Conservation (phyloP, 2,329 filamentous ascomycete species). For the Ophiostoma triangulosporum region DNA sequence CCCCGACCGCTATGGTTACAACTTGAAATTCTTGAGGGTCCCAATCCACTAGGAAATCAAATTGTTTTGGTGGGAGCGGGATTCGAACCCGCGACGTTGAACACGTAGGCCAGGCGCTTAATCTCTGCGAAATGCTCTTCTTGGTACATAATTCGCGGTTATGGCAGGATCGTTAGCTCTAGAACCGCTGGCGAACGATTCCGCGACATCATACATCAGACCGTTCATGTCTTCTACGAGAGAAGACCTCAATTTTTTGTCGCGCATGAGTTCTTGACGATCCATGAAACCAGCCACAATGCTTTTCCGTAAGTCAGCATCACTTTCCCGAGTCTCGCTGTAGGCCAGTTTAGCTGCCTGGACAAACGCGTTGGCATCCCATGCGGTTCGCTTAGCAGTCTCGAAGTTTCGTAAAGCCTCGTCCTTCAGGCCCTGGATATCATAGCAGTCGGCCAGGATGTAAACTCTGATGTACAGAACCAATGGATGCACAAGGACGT, state of each 20-base stretch:
- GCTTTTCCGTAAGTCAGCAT: not conserved
- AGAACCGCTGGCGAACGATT: not conserved
- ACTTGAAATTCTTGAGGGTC: no score
- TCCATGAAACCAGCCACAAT: not conserved
- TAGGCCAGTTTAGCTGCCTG: not conserved
- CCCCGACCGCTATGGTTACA: no score
- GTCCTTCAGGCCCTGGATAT: not conserved
- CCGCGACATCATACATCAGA: not conserved
- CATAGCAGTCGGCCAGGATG: not conserved
- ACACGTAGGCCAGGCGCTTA: no score
- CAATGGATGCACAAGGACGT: not conserved
- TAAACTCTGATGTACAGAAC: not conserved
- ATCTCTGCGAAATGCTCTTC: no score
- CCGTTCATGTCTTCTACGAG: not conserved
- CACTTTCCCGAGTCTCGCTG: not conserved
- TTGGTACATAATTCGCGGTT: no score
- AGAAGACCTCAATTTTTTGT: not conserved
- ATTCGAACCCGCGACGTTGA: no score
- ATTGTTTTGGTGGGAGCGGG: no score
- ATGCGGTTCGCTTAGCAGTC: not conserved
- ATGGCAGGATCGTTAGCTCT: no score
- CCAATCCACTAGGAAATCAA: no score
- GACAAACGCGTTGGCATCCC: not conserved
- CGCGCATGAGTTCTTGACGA: not conserved
- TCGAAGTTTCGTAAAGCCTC: not conserved